Evolutionary conservation across 345 rosid genomes (phyloP), one percentile per base, ranked within the genome.

Genomic region (Trapa incisa): DNA sequence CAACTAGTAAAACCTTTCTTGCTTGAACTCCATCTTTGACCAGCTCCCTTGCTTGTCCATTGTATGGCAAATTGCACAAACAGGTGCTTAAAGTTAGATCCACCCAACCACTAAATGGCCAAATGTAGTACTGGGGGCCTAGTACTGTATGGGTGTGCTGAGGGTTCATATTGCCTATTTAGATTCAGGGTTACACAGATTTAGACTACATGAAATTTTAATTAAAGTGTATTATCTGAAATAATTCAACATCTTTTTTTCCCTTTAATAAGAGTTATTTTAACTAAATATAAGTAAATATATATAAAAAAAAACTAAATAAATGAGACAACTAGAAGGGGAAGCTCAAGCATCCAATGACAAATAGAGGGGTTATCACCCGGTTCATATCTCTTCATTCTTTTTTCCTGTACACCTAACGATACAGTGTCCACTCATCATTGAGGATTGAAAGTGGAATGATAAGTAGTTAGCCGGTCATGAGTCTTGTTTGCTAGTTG

Each of bases 341-440:
- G 88, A 84, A 78, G 83, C 87, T 87, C 93, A 87, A 83, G 77
- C 83, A 84, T 78, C 80, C 86, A 43, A 47, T 22, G 37, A 47
- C 56, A 45, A n/a, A 45, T 11, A 13, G 48, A 45, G 11, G 48
- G 48, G 1, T 45, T 13, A 45, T 11, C 48, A 45, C 38, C 12
- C 32, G 22, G 60, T n/a, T 54, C 8, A 48, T n/a, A 64, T 42
- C 35, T 35, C 47, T 42, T 10, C 5, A 0, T 32, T 32, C 2
- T 7, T 6, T 45, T 45, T 7, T 13, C 60, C 60, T 58, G 8
- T 58, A 38, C 63, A 58, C 63, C 38, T 32, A 58, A 58, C 12
- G 10, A 32, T 37, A 58, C 48, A 58, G 10, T 50, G 56, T 10
- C 37, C 63, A 32, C 32, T 58, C 63, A 58, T 58, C 63, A 58